Base-by-base conservation (phyloP, 1,284 basidiomycete genomes). In the Cryptococcus sp. region DNA sequence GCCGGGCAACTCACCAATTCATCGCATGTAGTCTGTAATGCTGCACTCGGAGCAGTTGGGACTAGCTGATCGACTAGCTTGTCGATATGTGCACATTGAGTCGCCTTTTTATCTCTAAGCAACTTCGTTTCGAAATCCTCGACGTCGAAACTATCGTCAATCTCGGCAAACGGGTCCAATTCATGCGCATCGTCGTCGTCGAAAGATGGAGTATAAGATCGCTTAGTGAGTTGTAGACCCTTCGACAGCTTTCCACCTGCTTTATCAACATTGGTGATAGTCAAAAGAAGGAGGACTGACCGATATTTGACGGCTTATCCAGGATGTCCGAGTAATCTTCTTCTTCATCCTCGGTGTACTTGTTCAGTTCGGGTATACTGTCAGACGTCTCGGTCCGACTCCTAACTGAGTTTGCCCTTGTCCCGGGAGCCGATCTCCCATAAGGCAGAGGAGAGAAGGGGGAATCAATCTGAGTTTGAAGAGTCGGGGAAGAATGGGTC, bases 281-380 rank as follows among this genome's bases (percentile, higher is more conserved):
- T 11, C 21, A 24, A 31, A 23, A 31, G 21, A 16, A 13, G 25
- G 43, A 23, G 13, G 16, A 11, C 22, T 21, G 21, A 24, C 28
- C 44, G 14, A 45, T 24, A 42, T 42, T 28, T 45, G 51, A 7
- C 47, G 46, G 42, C 41, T 41, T 61, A 21, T 62, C 88, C 70
- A 92, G 91, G n/a, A 92, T 83, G 75, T 92, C 90, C 46, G 91
- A 88, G 66, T 91, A 92, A 68, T 92, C 86, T 64, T 93, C 90
- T 40, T 82, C 81, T 39, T 90, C 88, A 21, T 81, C 81, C 73
- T 93, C 91, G 7, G 86, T 78, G 72, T 92, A 93, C 70, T 91
- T 90, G 18, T 82, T 82, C 62, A 92, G 84, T 46, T 61, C 66
- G 39, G 52, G 49, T 50, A 56, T 59, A 24, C 48, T 57, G 21